Percentiles rank a stretch among this genome's conserved stretches.
These are phyloP conservation scores for Trichosporon sp. DNA, from an alignment of 1,284 basidiomycete genomes.

Conservation along the genomic window DNA sequence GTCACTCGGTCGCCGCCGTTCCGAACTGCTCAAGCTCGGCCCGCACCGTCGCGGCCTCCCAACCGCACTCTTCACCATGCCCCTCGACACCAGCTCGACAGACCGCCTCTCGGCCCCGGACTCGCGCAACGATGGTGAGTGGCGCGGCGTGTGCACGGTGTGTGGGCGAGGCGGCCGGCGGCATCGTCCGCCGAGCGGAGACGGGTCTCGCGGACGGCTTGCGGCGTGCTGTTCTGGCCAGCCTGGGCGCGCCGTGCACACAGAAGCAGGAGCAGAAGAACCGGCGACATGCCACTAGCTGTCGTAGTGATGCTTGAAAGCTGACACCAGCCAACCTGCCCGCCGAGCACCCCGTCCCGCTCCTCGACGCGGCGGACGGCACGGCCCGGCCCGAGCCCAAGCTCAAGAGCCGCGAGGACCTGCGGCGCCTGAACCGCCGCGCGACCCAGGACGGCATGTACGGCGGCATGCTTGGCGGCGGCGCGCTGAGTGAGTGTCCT, in stretches of 20 bases:
- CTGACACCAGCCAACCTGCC: not conserved
- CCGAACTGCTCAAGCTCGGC: not conserved
- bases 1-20: not conserved
- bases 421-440: constrained; percentile 15
- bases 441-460: constrained; percentile 25
- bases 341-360: not conserved
- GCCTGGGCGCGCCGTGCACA: not conserved
- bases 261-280: not conserved
- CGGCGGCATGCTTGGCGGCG: constrained; percentile 19
- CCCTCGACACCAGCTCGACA: not conserved
- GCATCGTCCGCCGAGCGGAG: not conserved
- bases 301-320: not conserved
- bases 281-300: not conserved
- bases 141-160: not conserved
- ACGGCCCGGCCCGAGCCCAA: not conserved
- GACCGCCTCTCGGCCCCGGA: not conserved
- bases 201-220: too few species aligned
- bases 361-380: constrained; percentile 10
- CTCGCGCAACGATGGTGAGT: constrained; percentile 1
- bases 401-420: constrained; percentile 15
- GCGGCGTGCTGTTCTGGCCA: too few species aligned
- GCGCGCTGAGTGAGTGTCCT: constrained; percentile 14
- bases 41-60: not conserved
- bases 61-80: not conserved
- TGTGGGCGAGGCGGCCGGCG: not conserved